phyloP scores from a whole-genome alignment of 2,329 filamentous ascomycete genomes.

The Plenodomus lindquistii region DNA sequence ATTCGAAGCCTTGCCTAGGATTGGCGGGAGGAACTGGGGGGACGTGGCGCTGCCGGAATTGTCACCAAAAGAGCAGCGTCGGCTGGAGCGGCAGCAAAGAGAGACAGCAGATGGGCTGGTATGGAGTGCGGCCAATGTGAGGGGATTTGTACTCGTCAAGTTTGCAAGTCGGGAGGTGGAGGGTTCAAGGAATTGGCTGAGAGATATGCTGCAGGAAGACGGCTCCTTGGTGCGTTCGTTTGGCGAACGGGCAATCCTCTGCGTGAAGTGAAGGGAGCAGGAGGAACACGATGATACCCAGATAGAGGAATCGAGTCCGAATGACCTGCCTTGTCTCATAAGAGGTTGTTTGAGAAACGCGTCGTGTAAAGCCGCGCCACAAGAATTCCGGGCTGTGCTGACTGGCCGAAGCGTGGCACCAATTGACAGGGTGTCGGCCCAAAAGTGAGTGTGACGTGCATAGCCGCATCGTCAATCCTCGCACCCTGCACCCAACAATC shows the following conservation, averaged over 20 bases:
- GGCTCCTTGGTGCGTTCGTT: slow-evolving; percentile 72
- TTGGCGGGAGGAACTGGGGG: slow-evolving; percentile 79
- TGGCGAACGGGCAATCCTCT: slow-evolving; percentile 80
- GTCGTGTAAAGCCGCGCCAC: too few species aligned
- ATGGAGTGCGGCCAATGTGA: slow-evolving; percentile 45
- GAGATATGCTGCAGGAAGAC: slow-evolving; percentile 72
- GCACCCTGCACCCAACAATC: background rate
- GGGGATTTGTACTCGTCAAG: slow-evolving; percentile 84
- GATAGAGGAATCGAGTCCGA: too few species aligned
- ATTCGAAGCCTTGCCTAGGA: slow-evolving; percentile 76
- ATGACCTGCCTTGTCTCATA: too few species aligned
- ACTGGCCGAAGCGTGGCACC: too few species aligned
- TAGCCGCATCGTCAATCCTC: slow-evolving; percentile 1
- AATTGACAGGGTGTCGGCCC: too few species aligned
- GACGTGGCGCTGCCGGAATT: slow-evolving; percentile 44
- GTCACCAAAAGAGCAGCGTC: slow-evolving; percentile 52
- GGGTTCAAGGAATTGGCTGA: slow-evolving; percentile 78
- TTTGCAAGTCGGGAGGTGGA: slow-evolving; percentile 84
- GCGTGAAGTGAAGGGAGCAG: slow-evolving; percentile 45
- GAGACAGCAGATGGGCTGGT: slow-evolving; percentile 54
- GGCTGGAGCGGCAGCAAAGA: slow-evolving; percentile 57
- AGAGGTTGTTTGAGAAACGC: too few species aligned
- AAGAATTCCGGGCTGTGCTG: too few species aligned
- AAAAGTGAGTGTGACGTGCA: background rate
- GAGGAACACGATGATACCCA: background rate